Evolutionary conservation across 352 stramenopile genomes (phyloP), one percentile per base, ranked within the genome.

Genomic region (Pythium aquatile): DNA sequence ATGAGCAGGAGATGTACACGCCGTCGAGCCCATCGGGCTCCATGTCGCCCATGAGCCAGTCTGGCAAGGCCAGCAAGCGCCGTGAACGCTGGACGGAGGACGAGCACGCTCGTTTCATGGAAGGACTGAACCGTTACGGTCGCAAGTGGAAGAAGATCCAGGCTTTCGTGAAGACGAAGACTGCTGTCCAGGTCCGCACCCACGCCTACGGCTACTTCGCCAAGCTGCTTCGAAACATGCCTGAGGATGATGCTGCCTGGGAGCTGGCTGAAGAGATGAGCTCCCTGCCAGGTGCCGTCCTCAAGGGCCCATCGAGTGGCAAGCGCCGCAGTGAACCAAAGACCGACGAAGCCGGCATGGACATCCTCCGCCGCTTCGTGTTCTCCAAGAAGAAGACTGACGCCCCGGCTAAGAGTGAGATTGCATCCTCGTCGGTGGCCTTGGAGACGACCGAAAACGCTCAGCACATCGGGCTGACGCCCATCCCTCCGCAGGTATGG

Each of bases 121-220:
- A 94, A 65, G 85, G 85, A 0, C 65, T 94, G n/a, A 91, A 92
- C 70, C 79, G 79, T 30, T 94, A 92, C 64, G 85, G 85, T 26
- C 85, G 85, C 63, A 94, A 94, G 65, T 94, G 85, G 85, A 94
- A 94, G 70, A 94, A 94, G 62, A 94, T 94, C 55, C 85, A 94
- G 69, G 87, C 78, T 44, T 89, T 90, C 40, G 85, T 94, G 37
- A 84, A 90, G 72, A 94, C 85, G 20, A 94, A 94, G 77, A 94
- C 85, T 3, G 85, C 83, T 5, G 85, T 94, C 5, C 85, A 94
- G 61, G 85, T 94, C 16, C 83, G 85, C 54, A 94, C 85, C 6
- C 85, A 94, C 65, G 85, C 85, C n/a, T 94, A 94, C 66, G 85
- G 85, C 4, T 94, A 94, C 73, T 94, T 94, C 68, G 85, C 85